These are phyloP conservation scores for Schwanniomyces yamadae DNA, from an alignment of 805 yeast species.

Conservation along the genomic window DNA sequence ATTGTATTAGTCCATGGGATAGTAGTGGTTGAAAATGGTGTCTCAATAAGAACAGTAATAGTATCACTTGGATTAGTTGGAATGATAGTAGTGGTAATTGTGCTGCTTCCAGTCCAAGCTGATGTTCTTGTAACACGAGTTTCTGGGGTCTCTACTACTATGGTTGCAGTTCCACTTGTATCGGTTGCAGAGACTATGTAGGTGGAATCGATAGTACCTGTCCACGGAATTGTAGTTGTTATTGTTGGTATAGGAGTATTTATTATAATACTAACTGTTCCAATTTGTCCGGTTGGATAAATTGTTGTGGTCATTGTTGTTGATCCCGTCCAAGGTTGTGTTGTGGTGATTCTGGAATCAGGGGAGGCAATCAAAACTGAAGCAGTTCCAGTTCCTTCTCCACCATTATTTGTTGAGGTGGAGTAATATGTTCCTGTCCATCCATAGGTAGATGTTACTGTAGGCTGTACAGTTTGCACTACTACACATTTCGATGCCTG, in stretches of 20 bases:
- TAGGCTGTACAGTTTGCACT: neutral
- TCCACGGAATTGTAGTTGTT: neutral
- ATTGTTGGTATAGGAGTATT: neutral
- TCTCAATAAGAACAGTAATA: too few species aligned
- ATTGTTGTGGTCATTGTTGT: neutral
- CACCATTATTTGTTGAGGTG: neutral
- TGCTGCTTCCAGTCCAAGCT: too few species aligned
- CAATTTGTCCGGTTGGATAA: neutral
- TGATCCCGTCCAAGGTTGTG: neutral
- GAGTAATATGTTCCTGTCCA: neutral
- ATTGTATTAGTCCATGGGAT: neutral
- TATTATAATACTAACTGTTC: neutral
- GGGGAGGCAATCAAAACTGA: neutral
- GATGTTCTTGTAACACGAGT: too few species aligned
- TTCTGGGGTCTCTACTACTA: too few species aligned
- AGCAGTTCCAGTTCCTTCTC: neutral
- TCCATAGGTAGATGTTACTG: neutral
- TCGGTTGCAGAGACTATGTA: neutral
- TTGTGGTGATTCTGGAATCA: neutral
- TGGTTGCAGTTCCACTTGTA: neutral
- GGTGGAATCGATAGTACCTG: neutral
- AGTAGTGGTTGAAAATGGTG: neutral
- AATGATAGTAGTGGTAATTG: too few species aligned
- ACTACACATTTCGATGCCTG: neutral
- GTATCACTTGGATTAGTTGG: too few species aligned